These are phyloP conservation scores for Pisolithus tinctorius DNA, from an alignment of 768 basidiomycete genomes.

Conservation along the genomic window DNA sequence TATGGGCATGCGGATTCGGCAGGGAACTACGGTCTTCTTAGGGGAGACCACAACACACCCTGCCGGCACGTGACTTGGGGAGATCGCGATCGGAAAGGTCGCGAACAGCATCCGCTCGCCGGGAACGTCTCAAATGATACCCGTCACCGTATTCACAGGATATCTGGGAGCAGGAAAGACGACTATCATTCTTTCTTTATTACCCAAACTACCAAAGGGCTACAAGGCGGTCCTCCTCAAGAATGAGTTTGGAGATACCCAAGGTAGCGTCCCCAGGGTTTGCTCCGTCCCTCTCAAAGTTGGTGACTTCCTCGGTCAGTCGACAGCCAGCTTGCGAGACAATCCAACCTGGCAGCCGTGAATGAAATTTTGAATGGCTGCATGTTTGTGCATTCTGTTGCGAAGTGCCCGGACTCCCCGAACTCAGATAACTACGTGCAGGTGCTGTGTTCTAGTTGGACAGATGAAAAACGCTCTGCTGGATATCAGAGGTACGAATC, in stretches of 20 bases:
- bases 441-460: constrained; percentile 92
- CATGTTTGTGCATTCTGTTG: constrained; percentile 42
- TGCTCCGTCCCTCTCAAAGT: background rate
- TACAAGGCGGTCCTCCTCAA: constrained; percentile 90
- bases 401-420: background rate
- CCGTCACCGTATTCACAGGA: constrained; percentile 94
- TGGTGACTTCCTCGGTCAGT: constrained; percentile 37
- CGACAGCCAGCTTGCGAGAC: constrained; percentile 83
- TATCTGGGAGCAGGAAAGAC: constrained; percentile 84
- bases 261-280: constrained; percentile 42
- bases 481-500: constrained; percentile 67
- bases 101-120: background rate
- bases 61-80: background rate
- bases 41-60: background rate
- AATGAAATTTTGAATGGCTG: constrained; percentile 96
- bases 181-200: constrained; percentile 72
- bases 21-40: too few species aligned
- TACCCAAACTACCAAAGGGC: constrained; percentile 74
- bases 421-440: constrained; percentile 18
- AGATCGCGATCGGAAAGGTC: too few species aligned
- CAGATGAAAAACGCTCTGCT: constrained; percentile 88
- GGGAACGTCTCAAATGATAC: constrained; percentile 37
- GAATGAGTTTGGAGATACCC: constrained; percentile 94
- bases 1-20: too few species aligned
- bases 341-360: constrained; percentile 79